phyloP scores from a whole-genome alignment of 306 rosid species.

The Prunus campanulata region DNA sequence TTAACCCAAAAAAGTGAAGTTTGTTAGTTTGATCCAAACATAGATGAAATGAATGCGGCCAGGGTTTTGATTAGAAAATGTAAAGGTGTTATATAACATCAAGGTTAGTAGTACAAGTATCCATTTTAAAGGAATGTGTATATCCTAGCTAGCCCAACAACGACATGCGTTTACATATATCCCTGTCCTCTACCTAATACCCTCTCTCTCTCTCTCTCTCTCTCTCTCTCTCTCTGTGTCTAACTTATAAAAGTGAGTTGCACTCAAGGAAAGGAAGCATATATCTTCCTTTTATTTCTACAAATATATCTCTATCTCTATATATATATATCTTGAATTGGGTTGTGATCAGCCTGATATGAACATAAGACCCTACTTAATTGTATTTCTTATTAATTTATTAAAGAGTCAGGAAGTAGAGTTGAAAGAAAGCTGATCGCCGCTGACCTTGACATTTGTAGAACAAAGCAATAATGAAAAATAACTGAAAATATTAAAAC shows the following conservation, averaged over 20 bases:
- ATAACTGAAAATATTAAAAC: background rate
- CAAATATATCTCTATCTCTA: background rate
- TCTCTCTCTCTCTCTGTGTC: background rate
- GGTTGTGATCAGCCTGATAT: background rate
- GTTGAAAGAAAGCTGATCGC: background rate
- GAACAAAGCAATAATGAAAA: background rate
- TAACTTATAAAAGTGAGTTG: constrained; percentile 46
- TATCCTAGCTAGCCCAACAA: constrained; percentile 25
- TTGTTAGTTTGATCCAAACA: background rate
- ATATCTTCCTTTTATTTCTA: background rate
- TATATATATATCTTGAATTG: background rate
- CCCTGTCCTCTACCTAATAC: constrained; percentile 70
- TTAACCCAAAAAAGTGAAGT: no score
- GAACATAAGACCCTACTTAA: background rate
- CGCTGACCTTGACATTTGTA: background rate
- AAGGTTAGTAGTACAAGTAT: constrained; percentile 33
- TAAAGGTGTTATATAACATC: constrained; percentile 53
- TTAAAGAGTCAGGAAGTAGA: background rate
- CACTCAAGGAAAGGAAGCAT: constrained; percentile 54
- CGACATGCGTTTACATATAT: constrained; percentile 28
- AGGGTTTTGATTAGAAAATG: constrained; percentile 12
- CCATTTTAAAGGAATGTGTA: constrained; percentile 37
- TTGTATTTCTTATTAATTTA: no score
- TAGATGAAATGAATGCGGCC: background rate
- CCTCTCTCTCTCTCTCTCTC: constrained; percentile 7